Conservation (phyloP, 2,329 filamentous ascomycete species). For the Aspergillus costaricaensis region DNA sequence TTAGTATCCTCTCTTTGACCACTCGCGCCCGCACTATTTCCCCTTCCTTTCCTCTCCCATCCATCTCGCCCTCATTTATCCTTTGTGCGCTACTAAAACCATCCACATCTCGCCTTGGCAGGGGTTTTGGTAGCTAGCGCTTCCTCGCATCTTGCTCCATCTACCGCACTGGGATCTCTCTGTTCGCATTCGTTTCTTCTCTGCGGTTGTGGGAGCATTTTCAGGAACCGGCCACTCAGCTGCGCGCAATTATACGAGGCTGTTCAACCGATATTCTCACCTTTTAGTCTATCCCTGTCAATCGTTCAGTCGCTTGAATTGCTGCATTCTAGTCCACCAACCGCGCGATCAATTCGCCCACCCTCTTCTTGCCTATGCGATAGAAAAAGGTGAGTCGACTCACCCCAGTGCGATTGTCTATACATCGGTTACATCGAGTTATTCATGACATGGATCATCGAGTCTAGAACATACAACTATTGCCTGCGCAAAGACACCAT, state of each 20-base stretch:
- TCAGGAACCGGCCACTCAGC: not conserved
- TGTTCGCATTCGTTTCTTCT: not conserved
- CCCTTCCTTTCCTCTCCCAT: not conserved
- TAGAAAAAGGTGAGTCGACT: not conserved
- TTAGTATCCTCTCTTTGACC: not conserved
- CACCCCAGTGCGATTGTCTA: too few species aligned
- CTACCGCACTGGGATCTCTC: not conserved
- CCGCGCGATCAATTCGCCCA: not conserved
- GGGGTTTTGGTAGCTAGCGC: not conserved
- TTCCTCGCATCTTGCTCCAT: not conserved
- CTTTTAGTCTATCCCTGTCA: not conserved
- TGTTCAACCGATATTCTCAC: not conserved
- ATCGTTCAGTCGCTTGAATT: not conserved
- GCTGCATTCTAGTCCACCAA: too few species aligned
- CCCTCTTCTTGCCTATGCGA: not conserved
- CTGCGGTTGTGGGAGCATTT: not conserved
- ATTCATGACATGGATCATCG: not conserved
- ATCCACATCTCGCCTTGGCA: not conserved
- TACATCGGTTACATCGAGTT: too few species aligned
- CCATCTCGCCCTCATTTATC: not conserved
- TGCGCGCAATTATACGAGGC: not conserved
- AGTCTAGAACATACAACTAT: too few species aligned
- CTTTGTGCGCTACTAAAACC: not conserved
- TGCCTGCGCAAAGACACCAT: not conserved
- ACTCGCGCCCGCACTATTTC: not conserved